Evolutionary conservation across 352 stramenopile species (phyloP).

Genomic region (Stephanocyclus meneghinianus): DNA sequence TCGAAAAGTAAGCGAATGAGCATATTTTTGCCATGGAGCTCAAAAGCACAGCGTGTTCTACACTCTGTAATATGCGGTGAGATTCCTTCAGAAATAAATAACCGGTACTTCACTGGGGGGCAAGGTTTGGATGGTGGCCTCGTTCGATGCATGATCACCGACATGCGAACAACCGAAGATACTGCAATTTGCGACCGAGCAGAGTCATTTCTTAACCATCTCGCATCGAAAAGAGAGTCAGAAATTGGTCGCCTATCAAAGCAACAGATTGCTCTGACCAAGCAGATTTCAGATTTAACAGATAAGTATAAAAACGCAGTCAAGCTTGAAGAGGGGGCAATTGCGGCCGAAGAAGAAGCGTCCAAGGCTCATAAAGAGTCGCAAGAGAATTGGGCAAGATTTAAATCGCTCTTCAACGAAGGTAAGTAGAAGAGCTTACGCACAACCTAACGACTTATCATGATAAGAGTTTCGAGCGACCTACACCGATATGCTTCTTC

Average conservation of each 20-base stretch:
- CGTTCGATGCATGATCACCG: conserved; percentile 63
- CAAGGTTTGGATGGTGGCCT: conserved; percentile 51
- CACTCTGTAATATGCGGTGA: conserved; percentile 66
- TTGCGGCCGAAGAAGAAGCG: conserved; percentile 23
- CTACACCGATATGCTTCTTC: neutral
- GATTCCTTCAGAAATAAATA: conserved; percentile 56
- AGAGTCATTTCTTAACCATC: conserved; percentile 31
- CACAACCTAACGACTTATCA: neutral
- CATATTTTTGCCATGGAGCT: conserved; percentile 68
- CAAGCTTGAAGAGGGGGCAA: conserved; percentile 40
- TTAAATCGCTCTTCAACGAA: conserved; percentile 35
- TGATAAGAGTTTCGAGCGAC: too few species aligned
- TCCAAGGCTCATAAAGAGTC: conserved; percentile 36
- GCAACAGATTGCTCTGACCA: neutral
- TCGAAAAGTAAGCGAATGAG: conserved; percentile 11
- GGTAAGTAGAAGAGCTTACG: neutral
- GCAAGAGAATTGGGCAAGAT: conserved; percentile 34
- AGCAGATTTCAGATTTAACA: conserved; percentile 11
- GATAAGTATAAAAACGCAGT: conserved; percentile 24
- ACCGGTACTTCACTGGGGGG: conserved; percentile 30
- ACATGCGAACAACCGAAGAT: conserved; percentile 68
- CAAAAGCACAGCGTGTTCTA: conserved; percentile 51
- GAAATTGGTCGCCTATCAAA: neutral
- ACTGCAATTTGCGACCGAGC: conserved; percentile 53
- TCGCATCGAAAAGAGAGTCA: neutral